Base-by-base conservation (phyloP, 495 filamentous ascomycete species). In the Aspergillus heteromorphus region DNA sequence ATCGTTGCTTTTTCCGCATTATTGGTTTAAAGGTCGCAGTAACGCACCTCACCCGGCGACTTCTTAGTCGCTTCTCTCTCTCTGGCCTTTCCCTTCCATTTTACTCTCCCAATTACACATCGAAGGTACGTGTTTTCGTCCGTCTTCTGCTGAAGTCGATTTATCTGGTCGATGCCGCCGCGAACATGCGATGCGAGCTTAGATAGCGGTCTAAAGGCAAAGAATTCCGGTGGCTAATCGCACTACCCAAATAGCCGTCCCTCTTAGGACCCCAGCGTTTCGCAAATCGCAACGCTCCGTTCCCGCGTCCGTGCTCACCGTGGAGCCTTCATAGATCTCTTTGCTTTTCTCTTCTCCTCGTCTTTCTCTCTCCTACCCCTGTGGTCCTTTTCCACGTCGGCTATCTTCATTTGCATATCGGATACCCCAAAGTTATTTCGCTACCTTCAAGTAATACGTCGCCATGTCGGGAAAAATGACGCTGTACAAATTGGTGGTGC, bases 401-500 rank as follows among this genome's bases (percentile, higher is more conserved):
- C 56, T 40, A 49, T 48, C 30, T 20, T 49, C 29, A 31, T 17
- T 27, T 56, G 25, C 48, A 20, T 40, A 14, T 41, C 49, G 51
- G 29, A 48, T 34, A 45, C 38, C 42, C 48, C 36, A 21, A 34
- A 47, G 19, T 45, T 40, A 40, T 45, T 29, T 19, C 51, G 19
- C 45, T 45, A 36, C 25, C 55, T 41, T 34, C 30, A 21, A 48
- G 25, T 23, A 51, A 25, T 57, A 54, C 57, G 55, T 66, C 72
- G 57, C 49, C 64, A 87, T 87, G 83, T 76, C 84, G 64, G 83
- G 83, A 48, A 87, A 93, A 80, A 96, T 96, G 92, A 95, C 91
- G 65, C 76, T 97, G 68, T 96, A 97, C 76, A 98, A 97, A 73
- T 75, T 98, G 82, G 93, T 97, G 82, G 93, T 98, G 76, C 82